Base-by-base conservation (phyloP, 768 basidiomycete genomes). In the Lactarius indigo region DNA sequence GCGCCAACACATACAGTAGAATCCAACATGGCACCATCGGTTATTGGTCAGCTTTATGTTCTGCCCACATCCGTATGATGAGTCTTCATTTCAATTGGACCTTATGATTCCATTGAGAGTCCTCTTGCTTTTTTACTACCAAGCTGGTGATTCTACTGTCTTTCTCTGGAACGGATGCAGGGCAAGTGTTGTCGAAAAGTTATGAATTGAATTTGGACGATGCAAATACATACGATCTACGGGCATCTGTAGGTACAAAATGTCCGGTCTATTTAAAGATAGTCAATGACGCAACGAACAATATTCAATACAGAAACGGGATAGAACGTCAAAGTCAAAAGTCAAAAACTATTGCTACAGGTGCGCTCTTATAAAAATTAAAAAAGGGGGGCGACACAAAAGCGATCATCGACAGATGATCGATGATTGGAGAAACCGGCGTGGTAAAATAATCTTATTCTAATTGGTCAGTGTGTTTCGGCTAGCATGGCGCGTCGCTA, bases 51-150 rank as follows among this genome's bases (percentile, higher is more conserved):
- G 44, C n/a, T 47, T 18, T 47, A 47, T n/a, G n/a, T 10, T 44
- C 9, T 44, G 20, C 42, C 8, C 4, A n/a, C 20, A 44, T 10
- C 20, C 20, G 20, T 44, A n/a, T 20, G 18, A 42, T 20, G 39
- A 41, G 41, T 20, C 20, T 9, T 20, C 41, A 18, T 33, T 20
- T 44, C 42, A n/a, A 44, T 44, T n/a, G 44, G 39, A 41, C 39
- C 57, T 30, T 39, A 41, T 76, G 18, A 63, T 76, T 6, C 72
- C 75, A 1, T 7, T 74, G 18, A 74, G 74, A 10, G 64, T 62
- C 7, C 58, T 37, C 63, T 8, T 68, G 74, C 44, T 75, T 73
- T 15, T 69, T 71, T 39, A 68, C 66, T 2, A 68, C 61, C 26
- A 55, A 60, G 65, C 42, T 15, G 63, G 44, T 15, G 59, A 15